phyloP scores from a whole-genome alignment of 2,329 filamentous ascomycete species.

The Westerdykella sp. region DNA sequence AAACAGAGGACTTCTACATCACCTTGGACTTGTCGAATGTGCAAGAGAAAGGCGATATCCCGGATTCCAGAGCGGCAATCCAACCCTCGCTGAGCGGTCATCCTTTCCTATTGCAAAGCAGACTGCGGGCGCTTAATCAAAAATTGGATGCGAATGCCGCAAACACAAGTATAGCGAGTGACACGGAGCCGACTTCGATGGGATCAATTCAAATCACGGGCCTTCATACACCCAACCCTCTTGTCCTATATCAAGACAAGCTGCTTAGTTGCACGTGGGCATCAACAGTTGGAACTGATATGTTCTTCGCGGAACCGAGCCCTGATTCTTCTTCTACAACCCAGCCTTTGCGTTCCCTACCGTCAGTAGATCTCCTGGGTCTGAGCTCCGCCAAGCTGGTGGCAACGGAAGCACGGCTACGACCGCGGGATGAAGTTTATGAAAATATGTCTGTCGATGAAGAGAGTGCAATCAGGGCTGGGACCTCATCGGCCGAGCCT shows the following conservation, averaged over 20 bases:
- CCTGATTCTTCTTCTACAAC: conserved; percentile 11
- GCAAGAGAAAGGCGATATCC: conserved; percentile 6
- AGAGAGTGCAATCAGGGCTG: conserved; percentile 1
- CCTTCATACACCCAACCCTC: conserved; percentile 66
- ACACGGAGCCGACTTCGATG: conserved; percentile 9
- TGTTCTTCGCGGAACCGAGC: conserved; percentile 55
- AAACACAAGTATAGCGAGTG: not conserved
- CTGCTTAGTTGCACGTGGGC: conserved; percentile 78
- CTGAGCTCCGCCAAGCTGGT: conserved; percentile 64
- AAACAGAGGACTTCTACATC: conserved; percentile 55
- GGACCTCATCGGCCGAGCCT: conserved; percentile 1
- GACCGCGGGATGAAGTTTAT: conserved; percentile 27
- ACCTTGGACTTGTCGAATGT: conserved; percentile 52
- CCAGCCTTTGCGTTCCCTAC: conserved; percentile 45
- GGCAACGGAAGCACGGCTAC: conserved; percentile 57
- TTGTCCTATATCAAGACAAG: conserved; percentile 72
- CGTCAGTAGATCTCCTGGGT: conserved; percentile 65
- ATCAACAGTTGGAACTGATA: conserved; percentile 75
- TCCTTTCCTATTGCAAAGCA: conserved; percentile 23
- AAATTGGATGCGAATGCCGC: not conserved
- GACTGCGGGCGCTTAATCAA: conserved; percentile 21
- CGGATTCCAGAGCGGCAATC: conserved; percentile 5
- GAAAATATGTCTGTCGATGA: conserved; percentile 3
- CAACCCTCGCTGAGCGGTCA: conserved; percentile 10
- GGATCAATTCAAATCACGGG: conserved; percentile 71